Base-by-base conservation (phyloP, 257 asterid genomes). In the Linderniella brevidens region DNA sequence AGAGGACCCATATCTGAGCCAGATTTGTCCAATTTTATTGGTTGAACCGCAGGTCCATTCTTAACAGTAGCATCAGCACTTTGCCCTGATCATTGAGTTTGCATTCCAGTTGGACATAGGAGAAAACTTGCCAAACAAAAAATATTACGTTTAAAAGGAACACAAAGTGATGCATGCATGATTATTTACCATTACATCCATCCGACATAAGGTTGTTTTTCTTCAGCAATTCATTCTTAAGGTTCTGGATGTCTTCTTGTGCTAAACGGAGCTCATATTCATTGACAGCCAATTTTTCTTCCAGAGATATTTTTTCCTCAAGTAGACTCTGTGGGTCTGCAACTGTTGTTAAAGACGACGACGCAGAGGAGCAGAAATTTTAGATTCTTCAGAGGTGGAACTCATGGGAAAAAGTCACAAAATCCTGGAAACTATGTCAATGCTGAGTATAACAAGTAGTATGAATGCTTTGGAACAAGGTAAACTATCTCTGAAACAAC, bases 181-280 rank as follows among this genome's bases (percentile, higher is more conserved):
- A 25, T 25, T 25, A 25, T 35, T 65, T 67, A 78, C 94, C 82
- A 52, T 37, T 68, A 17, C 63, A 58, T 41, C 67, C 87, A 68
- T 66, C 63, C 50, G 48, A 50, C 59, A 63, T 56, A 55, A 67
- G 49, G 58, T 63, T 75, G 49, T 56, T 57, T 78, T 68, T 83
- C 72, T 70, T 78, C 61, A 72, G 74, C 69, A 79, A 57, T 55
- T 84, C 95, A 13, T 68, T 56, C 85, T 77, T 84, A 53, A 88
- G 87, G 69, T 66, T 79, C 41, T 51, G 52, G 54, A 80, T 58
- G 59, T 90, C 98, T 69, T 90, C 98, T 71, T 81, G 93, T 52
- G 94, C 90, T 66, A 90, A 72, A 61, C 98, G 94, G 41, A 90
- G 87, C 66, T 90, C 98, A 71, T 90, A 90, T 58, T 90, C 93